Base-by-base conservation (phyloP, 1,139 yeast genomes). In the Nadsonia starkeyi-henricii region DNA sequence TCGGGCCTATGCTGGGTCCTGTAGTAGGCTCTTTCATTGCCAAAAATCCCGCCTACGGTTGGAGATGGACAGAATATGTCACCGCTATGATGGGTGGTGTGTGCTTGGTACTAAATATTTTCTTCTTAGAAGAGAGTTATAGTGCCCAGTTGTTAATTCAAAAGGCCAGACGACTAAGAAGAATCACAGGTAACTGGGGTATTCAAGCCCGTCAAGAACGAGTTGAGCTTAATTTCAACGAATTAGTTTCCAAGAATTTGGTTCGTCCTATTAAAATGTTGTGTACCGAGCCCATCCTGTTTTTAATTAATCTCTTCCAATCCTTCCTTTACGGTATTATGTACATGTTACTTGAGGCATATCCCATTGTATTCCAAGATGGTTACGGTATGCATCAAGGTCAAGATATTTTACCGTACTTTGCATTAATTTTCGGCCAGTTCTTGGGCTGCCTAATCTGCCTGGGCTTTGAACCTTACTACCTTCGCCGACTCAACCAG, bases 261-360 rank as follows among this genome's bases (percentile, higher is more conserved):
- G 60, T 81, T 3, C 75, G 94, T 66, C 95, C 95, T 3, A 48
- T 85, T 19, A 62, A 62, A 21, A 79, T 85, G 85, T 69, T 85
- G 54, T 63, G 76, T 53, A 69, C 74, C 8, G 95, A 85, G 63
- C 94, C 94, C 43, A 80, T 85, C 51, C 65, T 85, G 54, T 70
- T 85, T 39, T 67, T 81, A 47, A 67, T 85, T 52, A 75, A 89
- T 36, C 58, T 85, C 44, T 86, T 85, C 70, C 83, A 81, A 60
- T 81, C 95, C 2, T 85, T 86, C 64, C 79, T 85, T 53, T 86
- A 85, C 62, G 95, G 94, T 55, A 79, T 86, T 63, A 67, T 85
- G n/a, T 86, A 86, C 62, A 65, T 85, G 57, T 75, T 84, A 63
- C 69, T 86, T 56, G 83, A 85, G 45, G 94, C 93, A 1, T 77